A percentile compares a stretch with the other conserved stretches of the same genome.
Conservation (phyloP, 345 rosid species). For the Isatis tinctoria region DNA sequence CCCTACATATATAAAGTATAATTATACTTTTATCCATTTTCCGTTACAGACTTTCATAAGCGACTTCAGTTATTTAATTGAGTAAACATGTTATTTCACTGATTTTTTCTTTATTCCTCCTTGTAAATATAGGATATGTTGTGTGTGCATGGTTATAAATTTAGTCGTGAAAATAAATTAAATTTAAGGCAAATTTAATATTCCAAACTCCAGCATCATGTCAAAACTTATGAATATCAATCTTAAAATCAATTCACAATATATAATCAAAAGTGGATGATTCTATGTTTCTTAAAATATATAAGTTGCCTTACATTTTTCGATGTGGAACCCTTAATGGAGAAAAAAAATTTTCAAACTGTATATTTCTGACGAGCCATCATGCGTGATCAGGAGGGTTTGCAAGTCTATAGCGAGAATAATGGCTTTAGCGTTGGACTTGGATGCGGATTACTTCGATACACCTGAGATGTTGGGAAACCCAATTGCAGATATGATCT, state of each 20-base stretch:
- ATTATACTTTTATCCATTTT: no score
- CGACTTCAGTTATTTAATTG: no score
- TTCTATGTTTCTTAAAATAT: not conserved
- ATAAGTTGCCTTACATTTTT: not conserved
- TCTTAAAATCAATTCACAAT: not conserved
- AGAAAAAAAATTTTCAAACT: not conserved
- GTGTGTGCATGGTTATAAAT: not conserved
- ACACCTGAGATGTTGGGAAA: conserved; percentile 61
- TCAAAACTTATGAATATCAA: not conserved
- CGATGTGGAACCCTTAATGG: not conserved
- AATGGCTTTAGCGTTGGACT: conserved; percentile 76
- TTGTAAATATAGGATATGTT: no score
- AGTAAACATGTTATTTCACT: no score
- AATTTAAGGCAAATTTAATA: not conserved
- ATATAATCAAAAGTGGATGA: not conserved
- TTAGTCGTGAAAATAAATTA: no score
- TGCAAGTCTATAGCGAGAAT: conserved; percentile 56
- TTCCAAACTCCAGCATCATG: not conserved
- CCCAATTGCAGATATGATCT: conserved; percentile 67
- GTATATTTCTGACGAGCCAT: no score
- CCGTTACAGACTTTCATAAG: no score
- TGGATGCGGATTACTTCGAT: conserved; percentile 40
- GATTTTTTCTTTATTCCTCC: no score
- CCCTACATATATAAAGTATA: no score
- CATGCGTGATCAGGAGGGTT: conserved; percentile 39